Conservation (phyloP, 2,329 filamentous ascomycete species). For the Aspergillus sp. region DNA sequence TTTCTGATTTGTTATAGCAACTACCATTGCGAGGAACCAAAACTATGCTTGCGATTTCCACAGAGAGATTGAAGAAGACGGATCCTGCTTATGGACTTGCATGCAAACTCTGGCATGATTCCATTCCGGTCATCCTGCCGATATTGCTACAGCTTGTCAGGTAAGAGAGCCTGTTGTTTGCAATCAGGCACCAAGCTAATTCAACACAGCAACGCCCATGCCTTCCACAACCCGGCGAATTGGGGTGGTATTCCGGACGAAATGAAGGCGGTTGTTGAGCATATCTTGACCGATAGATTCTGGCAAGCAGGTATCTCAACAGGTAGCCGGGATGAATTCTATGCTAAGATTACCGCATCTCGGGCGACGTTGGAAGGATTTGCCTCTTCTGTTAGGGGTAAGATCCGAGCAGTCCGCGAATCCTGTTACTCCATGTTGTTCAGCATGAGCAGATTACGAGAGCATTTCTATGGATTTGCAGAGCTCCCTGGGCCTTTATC, state of each 20-base stretch:
- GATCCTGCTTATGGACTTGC: slow-evolving; percentile 67
- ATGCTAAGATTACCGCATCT: slow-evolving; percentile 79
- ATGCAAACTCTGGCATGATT: slow-evolving; percentile 73
- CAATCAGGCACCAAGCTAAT: slow-evolving; percentile 6
- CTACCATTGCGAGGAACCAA: slow-evolving; percentile 82
- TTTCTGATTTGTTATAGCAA: slow-evolving; percentile 36
- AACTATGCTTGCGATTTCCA: slow-evolving; percentile 82
- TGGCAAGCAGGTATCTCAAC: slow-evolving; percentile 97
- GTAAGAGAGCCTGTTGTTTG: slow-evolving; percentile 29
- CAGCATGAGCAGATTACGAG: slow-evolving; percentile 79
- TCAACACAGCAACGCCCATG: slow-evolving; percentile 67
- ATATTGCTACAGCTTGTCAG: slow-evolving; percentile 76
- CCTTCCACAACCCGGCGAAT: slow-evolving; percentile 76
- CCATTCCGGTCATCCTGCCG: slow-evolving; percentile 74
- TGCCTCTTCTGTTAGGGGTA: slow-evolving; percentile 82
- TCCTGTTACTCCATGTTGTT: slow-evolving; percentile 91
- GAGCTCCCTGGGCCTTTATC: slow-evolving; percentile 78
- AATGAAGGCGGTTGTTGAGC: slow-evolving; percentile 66
- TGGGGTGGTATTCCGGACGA: slow-evolving; percentile 71
- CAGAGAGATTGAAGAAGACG: slow-evolving; percentile 73
- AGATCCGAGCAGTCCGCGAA: slow-evolving; percentile 82
- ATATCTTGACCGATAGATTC: slow-evolving; percentile 87
- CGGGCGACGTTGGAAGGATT: slow-evolving; percentile 87
- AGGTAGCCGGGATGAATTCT: slow-evolving; percentile 94
- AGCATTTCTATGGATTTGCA: slow-evolving; percentile 81